phyloP scores from a whole-genome alignment of 768 basidiomycete species.

The Leccinum rimulosum region DNA sequence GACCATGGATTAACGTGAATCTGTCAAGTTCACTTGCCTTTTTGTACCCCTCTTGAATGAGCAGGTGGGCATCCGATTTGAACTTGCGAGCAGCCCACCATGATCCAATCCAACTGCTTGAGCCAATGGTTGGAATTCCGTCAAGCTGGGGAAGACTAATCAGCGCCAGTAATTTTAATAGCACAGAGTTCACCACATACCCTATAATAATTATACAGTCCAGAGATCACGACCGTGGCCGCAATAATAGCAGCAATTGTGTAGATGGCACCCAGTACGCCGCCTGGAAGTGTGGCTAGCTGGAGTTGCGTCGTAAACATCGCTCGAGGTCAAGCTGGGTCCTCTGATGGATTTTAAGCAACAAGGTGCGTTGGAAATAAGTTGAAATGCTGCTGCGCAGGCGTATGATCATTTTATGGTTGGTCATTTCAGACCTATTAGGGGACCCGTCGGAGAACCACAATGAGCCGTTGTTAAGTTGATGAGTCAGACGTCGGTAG shows the following conservation, averaged over 20 bases:
- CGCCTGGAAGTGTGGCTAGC: slow-evolving; percentile 2
- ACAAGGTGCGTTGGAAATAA: too few species aligned
- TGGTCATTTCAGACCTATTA: too few species aligned
- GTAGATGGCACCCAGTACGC: background rate
- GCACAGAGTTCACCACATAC: background rate
- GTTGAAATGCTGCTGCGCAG: too few species aligned
- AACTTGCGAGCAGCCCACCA: slow-evolving; percentile 24
- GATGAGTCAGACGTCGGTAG: too few species aligned
- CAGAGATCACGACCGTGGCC: slow-evolving; percentile 4
- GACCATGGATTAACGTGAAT: background rate
- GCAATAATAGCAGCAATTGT: slow-evolving; percentile 4
- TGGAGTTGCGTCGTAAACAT: background rate
- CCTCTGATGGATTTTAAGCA: too few species aligned
- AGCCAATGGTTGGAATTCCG: slow-evolving; percentile 32
- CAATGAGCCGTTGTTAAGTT: too few species aligned
- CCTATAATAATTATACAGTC: background rate
- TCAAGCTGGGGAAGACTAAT: slow-evolving; percentile 17
- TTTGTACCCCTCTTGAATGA: slow-evolving; percentile 34
- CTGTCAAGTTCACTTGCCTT: slow-evolving; percentile 19
- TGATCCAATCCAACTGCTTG: slow-evolving; percentile 25
- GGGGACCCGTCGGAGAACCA: too few species aligned
- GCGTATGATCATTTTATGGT: too few species aligned
- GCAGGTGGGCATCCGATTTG: slow-evolving; percentile 14
- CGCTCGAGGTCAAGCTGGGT: too few species aligned
- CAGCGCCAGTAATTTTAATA: background rate